These are phyloP conservation scores for Penicillium sclerotiorum DNA, from an alignment of 2,329 filamentous ascomycete species.

Conservation along the genomic window DNA sequence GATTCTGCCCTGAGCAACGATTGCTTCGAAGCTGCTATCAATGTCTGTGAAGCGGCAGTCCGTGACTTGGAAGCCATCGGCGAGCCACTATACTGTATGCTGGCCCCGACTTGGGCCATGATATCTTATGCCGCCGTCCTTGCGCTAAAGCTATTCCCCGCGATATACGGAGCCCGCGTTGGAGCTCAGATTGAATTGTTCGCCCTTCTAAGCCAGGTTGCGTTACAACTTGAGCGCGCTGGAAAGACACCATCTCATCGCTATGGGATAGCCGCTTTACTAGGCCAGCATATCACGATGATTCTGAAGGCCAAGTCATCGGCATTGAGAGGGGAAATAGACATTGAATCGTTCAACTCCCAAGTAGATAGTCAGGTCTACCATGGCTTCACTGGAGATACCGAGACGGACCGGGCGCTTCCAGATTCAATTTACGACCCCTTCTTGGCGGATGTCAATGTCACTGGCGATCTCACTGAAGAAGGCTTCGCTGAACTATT, in stretches of 20 bases:
- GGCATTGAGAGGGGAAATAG: background rate
- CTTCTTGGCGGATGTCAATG: conserved; percentile 19
- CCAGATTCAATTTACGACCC: conserved; percentile 24
- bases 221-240: conserved; percentile 29
- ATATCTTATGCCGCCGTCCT: conserved; percentile 33
- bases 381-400: background rate
- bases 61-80: conserved; percentile 27
- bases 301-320: conserved; percentile 28
- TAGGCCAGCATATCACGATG: conserved; percentile 32
- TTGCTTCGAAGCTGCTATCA: conserved; percentile 31
- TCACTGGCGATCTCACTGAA: conserved; percentile 13
- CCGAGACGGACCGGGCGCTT: background rate
- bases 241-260: conserved; percentile 32
- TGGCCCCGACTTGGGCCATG: conserved; percentile 39
- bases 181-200: conserved; percentile 29
- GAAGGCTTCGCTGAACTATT: conserved; percentile 29
- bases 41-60: conserved; percentile 32
- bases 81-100: conserved; percentile 34
- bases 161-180: conserved; percentile 18
- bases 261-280: conserved; percentile 32
- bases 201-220: conserved; percentile 28
- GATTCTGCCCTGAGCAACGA: conserved; percentile 21
- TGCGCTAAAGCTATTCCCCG: conserved; percentile 28
- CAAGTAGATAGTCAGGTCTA: background rate
- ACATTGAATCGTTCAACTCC: background rate